Conservation (phyloP, 768 basidiomycete species). For the Strobilomyces echinocephalus region DNA sequence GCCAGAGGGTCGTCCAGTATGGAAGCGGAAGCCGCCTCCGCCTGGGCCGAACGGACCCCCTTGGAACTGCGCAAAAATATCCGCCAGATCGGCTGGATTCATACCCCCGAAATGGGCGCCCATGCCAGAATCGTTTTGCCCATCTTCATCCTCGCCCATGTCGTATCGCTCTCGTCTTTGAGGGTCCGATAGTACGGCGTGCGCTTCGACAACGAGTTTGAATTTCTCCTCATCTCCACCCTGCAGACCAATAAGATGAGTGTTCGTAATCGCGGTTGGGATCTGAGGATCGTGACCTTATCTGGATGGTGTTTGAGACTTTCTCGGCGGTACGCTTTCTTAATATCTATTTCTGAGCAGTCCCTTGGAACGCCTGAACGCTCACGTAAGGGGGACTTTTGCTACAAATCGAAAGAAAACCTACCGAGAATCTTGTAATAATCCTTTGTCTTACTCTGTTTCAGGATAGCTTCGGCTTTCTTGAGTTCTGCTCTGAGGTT, state of each 20-base stretch:
- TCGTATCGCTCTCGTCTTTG: constrained; percentile 71
- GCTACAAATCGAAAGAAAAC: neutral
- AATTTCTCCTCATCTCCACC: constrained; percentile 96
- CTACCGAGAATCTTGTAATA: constrained; percentile 74
- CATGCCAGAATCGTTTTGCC: constrained; percentile 41
- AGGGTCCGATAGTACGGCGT: constrained; percentile 78
- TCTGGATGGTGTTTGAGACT: constrained; percentile 83
- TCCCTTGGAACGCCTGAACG: constrained; percentile 42
- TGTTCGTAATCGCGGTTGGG: neutral
- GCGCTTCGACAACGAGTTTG: constrained; percentile 82
- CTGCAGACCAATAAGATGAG: constrained; percentile 32
- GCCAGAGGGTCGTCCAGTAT: constrained; percentile 5
- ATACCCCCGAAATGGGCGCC: constrained; percentile 35
- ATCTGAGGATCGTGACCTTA: constrained; percentile 45
- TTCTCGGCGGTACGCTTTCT: constrained; percentile 87
- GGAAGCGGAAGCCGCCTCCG: constrained; percentile 31
- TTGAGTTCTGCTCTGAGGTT: constrained; percentile 62
- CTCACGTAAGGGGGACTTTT: neutral
- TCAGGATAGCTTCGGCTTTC: constrained; percentile 77
- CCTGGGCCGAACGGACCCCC: constrained; percentile 31
- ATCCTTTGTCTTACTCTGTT: constrained; percentile 87
- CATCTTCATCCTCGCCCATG: constrained; percentile 78
- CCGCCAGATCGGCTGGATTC: constrained; percentile 50
- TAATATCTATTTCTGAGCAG: constrained; percentile 69
- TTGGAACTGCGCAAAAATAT: constrained; percentile 62